Evolutionary conservation across 176 grass and related monocot species (phyloP).

Genomic region (Oryza glaberrima): DNA sequence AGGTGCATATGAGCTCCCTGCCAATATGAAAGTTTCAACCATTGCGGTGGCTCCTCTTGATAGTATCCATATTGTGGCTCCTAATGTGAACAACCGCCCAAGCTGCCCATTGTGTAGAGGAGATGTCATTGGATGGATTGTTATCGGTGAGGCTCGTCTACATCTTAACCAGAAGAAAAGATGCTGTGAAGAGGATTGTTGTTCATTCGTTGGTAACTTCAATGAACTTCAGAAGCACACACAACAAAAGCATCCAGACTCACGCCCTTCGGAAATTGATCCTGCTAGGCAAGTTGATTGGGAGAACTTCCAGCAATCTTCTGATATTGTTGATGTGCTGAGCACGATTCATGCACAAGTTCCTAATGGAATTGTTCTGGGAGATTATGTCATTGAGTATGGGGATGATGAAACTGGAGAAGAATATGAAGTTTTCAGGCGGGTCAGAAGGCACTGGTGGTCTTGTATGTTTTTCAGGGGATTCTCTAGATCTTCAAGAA

Average conservation of each 20-base stretch:
- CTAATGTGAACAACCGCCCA: constrained; percentile 64
- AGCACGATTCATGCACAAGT: constrained; percentile 94
- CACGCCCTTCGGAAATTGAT: constrained; percentile 89
- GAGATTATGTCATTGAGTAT: constrained; percentile 99
- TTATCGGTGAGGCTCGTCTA: constrained; percentile 72
- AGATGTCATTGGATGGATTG: constrained; percentile 89
- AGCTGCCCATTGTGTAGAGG: constrained; percentile 86
- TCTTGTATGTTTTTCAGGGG: constrained; percentile 82
- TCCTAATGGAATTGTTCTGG: constrained; percentile 84
- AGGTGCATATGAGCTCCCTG: constrained; percentile 71
- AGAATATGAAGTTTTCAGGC: constrained; percentile 71
- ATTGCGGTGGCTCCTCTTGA: constrained; percentile 54
- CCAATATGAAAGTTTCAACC: constrained; percentile 60
- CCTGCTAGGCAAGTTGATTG: constrained; percentile 84
- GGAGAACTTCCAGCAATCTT: constrained; percentile 98
- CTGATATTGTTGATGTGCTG: constrained; percentile 95
- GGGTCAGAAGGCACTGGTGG: constrained; percentile 82
- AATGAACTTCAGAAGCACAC: constrained; percentile 91
- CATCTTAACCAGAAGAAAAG: constrained; percentile 90
- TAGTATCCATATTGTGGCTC: constrained; percentile 70
- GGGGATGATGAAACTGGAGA: constrained; percentile 88
- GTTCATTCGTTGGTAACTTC: constrained; percentile 78
- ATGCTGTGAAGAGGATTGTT: constrained; percentile 81
- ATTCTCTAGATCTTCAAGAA: constrained; percentile 80
- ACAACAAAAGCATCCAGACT: constrained; percentile 85